phyloP scores from a whole-genome alignment of 2,329 filamentous ascomycete genomes.

The Pezicula rhizophila region DNA sequence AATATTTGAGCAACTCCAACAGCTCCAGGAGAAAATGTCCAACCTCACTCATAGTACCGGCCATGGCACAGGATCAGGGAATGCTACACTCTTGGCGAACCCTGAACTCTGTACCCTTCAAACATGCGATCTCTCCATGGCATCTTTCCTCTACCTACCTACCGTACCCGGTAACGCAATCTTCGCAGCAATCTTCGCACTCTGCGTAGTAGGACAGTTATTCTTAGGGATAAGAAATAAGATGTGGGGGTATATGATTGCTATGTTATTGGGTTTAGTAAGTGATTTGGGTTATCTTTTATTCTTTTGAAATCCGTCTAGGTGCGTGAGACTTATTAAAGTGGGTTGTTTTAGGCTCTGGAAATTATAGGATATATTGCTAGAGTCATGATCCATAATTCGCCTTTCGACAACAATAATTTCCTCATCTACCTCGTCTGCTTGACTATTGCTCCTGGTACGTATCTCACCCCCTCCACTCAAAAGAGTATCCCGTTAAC shows the following conservation, averaged over 20 bases:
- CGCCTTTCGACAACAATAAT: constrained; percentile 39
- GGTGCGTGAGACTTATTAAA: too few species aligned
- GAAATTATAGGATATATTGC: constrained; percentile 54
- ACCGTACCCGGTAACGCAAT: constrained; percentile 51
- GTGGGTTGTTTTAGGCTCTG: constrained; percentile 20
- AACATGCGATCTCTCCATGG: constrained; percentile 43
- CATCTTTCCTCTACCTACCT: constrained; percentile 51
- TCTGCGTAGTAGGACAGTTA: constrained; percentile 36
- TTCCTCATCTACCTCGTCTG: constrained; percentile 50
- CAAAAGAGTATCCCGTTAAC: neutral
- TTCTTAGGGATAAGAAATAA: constrained; percentile 42
- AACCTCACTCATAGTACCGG: constrained; percentile 13
- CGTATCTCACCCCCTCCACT: neutral
- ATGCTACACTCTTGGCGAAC: constrained; percentile 17
- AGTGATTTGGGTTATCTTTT: neutral
- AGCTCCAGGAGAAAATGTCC: constrained; percentile 11
- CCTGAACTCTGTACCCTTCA: constrained; percentile 21
- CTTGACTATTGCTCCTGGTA: constrained; percentile 45
- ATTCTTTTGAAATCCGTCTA: too few species aligned
- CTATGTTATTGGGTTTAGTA: constrained; percentile 42
- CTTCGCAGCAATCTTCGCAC: constrained; percentile 43
- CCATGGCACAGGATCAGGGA: constrained; percentile 14
- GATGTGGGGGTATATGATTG: constrained; percentile 49
- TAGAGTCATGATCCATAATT: constrained; percentile 45
- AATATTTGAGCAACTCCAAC: too few species aligned